A percentile compares a stretch with the other conserved stretches of the same genome.
These are phyloP conservation scores for Xylaria castorea DNA, from an alignment of 495 filamentous ascomycete species.

Conservation along the genomic window DNA sequence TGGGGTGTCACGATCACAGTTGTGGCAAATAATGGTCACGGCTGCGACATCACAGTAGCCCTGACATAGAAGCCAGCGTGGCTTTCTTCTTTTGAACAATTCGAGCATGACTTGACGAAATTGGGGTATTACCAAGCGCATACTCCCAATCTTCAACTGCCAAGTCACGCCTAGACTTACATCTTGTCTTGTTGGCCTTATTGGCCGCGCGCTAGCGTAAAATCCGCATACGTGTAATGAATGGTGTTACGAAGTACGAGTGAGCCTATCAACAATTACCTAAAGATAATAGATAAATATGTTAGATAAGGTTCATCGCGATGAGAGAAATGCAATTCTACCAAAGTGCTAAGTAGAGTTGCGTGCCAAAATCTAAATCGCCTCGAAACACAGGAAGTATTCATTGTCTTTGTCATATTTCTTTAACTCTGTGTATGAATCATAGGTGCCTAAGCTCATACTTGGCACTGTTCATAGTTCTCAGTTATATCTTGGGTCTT, in stretches of 20 bases:
- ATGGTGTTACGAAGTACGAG: background rate
- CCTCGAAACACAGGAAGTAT: too few relatives aligned
- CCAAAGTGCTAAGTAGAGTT: too few relatives aligned
- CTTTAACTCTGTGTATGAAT: too few relatives aligned
- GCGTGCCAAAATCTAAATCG: too few relatives aligned
- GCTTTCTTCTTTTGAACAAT: background rate
- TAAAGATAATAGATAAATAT: too few relatives aligned
- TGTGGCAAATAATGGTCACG: slow-evolving; percentile 2
- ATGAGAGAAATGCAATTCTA: too few relatives aligned
- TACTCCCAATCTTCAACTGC: background rate
- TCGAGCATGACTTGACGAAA: background rate
- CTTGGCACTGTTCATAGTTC: too few relatives aligned
- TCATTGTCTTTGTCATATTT: too few relatives aligned
- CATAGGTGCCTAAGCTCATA: too few relatives aligned
- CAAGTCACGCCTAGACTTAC: background rate
- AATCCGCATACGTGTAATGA: background rate
- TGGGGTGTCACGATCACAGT: slow-evolving; percentile 29
- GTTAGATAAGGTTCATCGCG: too few relatives aligned
- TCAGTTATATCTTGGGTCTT: too few relatives aligned
- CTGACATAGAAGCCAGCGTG: background rate
- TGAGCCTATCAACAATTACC: too few relatives aligned
- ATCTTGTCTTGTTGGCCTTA: background rate
- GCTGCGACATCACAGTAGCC: slow-evolving; percentile 22
- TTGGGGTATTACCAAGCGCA: background rate
- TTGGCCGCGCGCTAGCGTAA: background rate